A percentile compares a stretch with the other conserved stretches of the same genome.
Evolutionary conservation across 306 rosid species (phyloP).

Genomic region (Trifolium pratense): DNA sequence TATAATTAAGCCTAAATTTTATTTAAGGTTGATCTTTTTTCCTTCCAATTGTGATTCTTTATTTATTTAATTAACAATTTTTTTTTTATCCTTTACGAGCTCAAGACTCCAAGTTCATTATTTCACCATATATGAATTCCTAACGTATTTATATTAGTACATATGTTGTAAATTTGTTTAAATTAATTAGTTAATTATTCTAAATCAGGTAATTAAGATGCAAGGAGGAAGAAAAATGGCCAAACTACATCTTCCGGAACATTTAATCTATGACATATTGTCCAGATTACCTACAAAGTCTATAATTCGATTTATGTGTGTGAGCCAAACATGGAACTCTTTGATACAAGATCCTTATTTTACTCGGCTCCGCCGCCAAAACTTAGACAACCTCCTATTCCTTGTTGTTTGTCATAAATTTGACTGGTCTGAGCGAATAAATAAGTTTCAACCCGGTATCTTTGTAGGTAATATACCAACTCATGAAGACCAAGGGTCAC

Average conservation of each 20-base stretch:
- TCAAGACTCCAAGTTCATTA: too few species aligned
- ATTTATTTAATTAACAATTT: too few species aligned
- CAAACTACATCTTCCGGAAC: neutral
- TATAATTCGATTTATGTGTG: neutral
- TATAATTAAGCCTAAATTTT: too few species aligned
- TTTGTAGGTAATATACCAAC: neutral
- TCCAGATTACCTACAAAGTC: neutral
- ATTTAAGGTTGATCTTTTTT: too few species aligned
- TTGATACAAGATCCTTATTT: neutral
- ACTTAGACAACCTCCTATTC: neutral
- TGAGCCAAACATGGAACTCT: neutral
- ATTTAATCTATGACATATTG: neutral
- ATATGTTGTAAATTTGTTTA: neutral
- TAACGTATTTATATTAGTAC: too few species aligned
- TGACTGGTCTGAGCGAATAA: neutral
- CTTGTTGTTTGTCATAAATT: neutral
- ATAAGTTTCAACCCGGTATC: neutral
- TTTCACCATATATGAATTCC: too few species aligned
- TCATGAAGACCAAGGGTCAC: neutral
- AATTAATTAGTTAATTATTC: neutral
- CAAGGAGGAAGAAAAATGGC: neutral
- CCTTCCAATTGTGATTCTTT: too few species aligned
- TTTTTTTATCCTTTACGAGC: too few species aligned
- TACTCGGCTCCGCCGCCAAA: neutral
- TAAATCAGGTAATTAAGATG: neutral